phyloP scores from a whole-genome alignment of 2,329 filamentous ascomycete species.

The Trichophyton rubrum region DNA sequence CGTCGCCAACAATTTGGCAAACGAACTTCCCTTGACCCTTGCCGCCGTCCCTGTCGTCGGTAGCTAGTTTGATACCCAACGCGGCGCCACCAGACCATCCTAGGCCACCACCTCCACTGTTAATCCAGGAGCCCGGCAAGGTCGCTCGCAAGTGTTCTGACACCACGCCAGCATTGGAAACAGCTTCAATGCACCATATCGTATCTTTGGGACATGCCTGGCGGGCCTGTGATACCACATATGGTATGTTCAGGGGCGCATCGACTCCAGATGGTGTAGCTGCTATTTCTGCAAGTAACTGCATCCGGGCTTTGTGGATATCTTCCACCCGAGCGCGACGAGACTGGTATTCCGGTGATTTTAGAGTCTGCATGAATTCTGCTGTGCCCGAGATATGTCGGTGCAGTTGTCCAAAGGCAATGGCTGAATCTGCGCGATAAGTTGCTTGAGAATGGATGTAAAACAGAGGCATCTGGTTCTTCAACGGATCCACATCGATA shows the following conservation, averaged over 20 bases:
- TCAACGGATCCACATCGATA: conserved; percentile 54
- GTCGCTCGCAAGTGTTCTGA: conserved; percentile 58
- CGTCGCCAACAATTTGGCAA: conserved; percentile 54
- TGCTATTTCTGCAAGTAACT: conserved; percentile 46
- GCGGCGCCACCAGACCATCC: conserved; percentile 70
- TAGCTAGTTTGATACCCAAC: conserved; percentile 63
- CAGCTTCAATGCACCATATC: conserved; percentile 66
- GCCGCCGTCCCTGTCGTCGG: conserved; percentile 40
- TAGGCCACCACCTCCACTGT: conserved; percentile 67
- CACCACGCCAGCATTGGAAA: conserved; percentile 57
- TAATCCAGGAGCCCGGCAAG: conserved; percentile 62
- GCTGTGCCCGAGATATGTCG: conserved; percentile 43
- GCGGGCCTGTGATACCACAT: conserved; percentile 45
- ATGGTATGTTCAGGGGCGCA: conserved; percentile 50
- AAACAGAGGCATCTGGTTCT: conserved; percentile 61
- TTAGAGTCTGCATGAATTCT: conserved; percentile 32
- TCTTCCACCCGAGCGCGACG: conserved; percentile 46
- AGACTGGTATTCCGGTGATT: conserved; percentile 28
- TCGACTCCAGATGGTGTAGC: conserved; percentile 44
- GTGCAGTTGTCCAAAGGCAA: conserved; percentile 57
- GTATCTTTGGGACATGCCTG: conserved; percentile 49
- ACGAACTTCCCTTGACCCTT: conserved; percentile 43
- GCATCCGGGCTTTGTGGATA: conserved; percentile 47
- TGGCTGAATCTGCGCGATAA: conserved; percentile 54
- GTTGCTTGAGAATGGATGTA: conserved; percentile 55